Evolutionary conservation across 768 basidiomycete species (phyloP), one percentile per base, ranked within the genome.

Genomic region (Kwoniella dendrophila): DNA sequence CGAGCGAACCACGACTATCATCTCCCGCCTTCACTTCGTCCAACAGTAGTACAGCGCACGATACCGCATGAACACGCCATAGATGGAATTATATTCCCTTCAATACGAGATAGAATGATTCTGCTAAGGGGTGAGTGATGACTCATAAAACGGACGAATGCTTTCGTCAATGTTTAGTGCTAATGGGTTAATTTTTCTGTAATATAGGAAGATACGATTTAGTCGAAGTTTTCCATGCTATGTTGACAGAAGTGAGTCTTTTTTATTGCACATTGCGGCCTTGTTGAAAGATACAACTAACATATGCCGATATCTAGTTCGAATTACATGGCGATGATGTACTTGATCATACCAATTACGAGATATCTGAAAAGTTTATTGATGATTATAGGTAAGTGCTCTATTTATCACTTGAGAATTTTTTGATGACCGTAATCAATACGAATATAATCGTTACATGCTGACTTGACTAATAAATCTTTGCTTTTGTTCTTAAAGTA

Each of bases 41-140:
- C 92, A 1, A 92, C 92, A 4, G 80, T 88, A n/a, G 87, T 93
- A 12, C 94, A 97, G 80, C 86, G 88, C 84, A 89, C 78, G 48
- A 81, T 96, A 33, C 88, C 92, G 45, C 93, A 96, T 73, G 93
- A 94, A 76, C 89, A 90, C 68, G 84, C 89, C n/a, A 91, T 96
- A 70, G 93, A 96, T 77, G 86, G 87, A 45, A 87, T 96, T 48
- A 83, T 91, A 61, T 90, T 93, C 79, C 90, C 94, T 48, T 89
- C 92, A 70, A 81, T 97, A 58, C 85, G 94, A 34, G 93, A 96
- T 70, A 85, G 91, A 33, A 88, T 95, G 84, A 96, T 97, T 69
- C 82, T 95, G 18, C 81, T 92, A 33, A 84, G 91, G 82, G 89
- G 92, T 88, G 75, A 53, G 82, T 77, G 20, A 43, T 18, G 50